Conservation (phyloP, 179 eudicot genomes). For the Spinacia oleracea region DNA sequence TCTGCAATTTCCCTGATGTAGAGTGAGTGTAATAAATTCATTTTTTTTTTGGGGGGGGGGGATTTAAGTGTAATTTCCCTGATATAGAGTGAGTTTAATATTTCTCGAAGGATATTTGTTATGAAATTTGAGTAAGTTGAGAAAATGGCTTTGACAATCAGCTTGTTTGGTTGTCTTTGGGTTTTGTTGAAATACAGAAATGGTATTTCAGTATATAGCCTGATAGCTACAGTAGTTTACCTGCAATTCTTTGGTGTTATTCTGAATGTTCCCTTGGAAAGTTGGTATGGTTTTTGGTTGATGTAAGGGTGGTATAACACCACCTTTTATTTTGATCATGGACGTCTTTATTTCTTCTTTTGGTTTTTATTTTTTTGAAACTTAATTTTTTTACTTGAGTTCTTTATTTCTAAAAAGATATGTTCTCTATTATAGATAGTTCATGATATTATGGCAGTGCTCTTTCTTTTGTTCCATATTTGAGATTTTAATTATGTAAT, state of each 20-base stretch:
- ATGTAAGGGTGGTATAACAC: neutral
- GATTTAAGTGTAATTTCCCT: too few relatives aligned
- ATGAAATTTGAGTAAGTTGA: neutral
- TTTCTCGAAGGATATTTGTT: too few relatives aligned
- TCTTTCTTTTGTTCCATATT: neutral
- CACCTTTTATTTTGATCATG: neutral
- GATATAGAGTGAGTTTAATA: too few relatives aligned
- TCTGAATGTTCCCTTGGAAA: neutral
- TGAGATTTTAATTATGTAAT: neutral
- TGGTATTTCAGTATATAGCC: neutral
- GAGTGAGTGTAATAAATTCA: too few relatives aligned
- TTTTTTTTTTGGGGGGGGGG: too few relatives aligned
- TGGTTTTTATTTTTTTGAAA: neutral
- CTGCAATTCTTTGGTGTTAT: neutral
- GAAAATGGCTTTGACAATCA: neutral
- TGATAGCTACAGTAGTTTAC: neutral
- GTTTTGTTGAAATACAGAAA: neutral
- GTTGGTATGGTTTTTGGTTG: too few relatives aligned
- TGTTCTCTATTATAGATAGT: neutral
- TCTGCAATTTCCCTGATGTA: neutral
- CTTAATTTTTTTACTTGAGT: neutral
- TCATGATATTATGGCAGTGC: neutral
- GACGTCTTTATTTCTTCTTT: neutral
- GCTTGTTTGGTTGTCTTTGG: neutral
- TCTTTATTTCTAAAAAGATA: neutral